Evolutionary conservation across 495 filamentous ascomycete species (phyloP), one percentile per base, ranked within the genome.

Genomic region (Penicillium fimorum): DNA sequence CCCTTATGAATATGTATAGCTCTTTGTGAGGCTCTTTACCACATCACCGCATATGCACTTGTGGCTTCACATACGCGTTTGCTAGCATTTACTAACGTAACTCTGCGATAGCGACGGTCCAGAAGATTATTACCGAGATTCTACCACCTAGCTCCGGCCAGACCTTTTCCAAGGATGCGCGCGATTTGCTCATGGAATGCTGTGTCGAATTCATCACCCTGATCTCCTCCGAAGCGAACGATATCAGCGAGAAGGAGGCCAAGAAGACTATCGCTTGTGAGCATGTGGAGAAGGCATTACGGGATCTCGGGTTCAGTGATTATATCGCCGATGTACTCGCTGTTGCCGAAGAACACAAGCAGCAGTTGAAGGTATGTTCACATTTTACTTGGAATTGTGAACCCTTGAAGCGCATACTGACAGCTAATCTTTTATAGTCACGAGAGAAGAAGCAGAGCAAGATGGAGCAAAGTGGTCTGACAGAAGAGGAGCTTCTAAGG

Each of bases 131-230:
- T 67, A 86, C 83, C 61, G 94, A 98, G 70, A 97, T 98, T 65
- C 82, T 98, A 3, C 84, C 89, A 7, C 69, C 85, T 1, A 84
- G 85, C 30, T 77, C 78, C 53, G 87, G 84, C 49, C 77, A 89
- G 41, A 83, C 82, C 3, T 97, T 97, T 68, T 88, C 90, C 24
- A 95, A 93, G 74, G 94, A 98, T 62, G 91, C 94, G 3, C 85
- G 95, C 48, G 94, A 98, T 64, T 79, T 97, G 5, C 82, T 98
- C 42, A 97, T 97, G 74, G 94, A 97, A 73, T 97, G 93, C 79
- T 98, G 95, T 69, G 94, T 97, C 59, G 94, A 98, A 68, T 98
- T 97, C 77, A 97, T 98, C 70, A 97, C 95, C 10, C 82, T 98
- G 53, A 89, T 98, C 53, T 96, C 92, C 24, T 94, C 90, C 35